Conservation (phyloP, 179 eudicot species). For the Heliamphora pulchella region DNA sequence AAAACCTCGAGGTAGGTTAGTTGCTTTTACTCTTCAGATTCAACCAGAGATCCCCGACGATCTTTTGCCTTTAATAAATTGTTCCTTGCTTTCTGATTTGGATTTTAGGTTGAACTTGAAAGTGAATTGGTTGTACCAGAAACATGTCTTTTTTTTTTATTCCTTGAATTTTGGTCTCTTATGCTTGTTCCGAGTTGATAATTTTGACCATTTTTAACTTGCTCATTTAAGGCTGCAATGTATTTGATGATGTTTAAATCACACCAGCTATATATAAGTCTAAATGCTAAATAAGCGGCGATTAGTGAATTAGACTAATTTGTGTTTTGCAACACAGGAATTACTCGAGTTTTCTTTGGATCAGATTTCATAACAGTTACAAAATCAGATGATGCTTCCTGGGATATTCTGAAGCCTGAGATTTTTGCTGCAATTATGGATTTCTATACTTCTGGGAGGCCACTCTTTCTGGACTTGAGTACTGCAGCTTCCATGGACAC, state of each 20-base stretch:
- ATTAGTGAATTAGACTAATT: conserved; percentile 6
- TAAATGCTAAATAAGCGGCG: not conserved
- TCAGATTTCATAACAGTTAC: conserved; percentile 90
- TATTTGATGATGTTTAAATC: not conserved
- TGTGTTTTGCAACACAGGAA: conserved; percentile 38
- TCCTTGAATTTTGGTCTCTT: not conserved
- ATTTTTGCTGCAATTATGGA: conserved; percentile 96
- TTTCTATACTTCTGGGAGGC: conserved; percentile 83
- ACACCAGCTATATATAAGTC: not conserved
- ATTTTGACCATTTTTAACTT: not conserved
- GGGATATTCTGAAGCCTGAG: conserved; percentile 92
- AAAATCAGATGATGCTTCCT: conserved; percentile 71
- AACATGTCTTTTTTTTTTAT: not conserved
- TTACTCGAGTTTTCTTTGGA: conserved; percentile 90
- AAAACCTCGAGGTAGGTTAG: not conserved
- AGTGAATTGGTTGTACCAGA: not conserved
- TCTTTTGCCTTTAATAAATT: not conserved
- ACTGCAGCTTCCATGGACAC: conserved; percentile 88
- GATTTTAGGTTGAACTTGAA: not conserved
- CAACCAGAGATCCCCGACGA: not conserved
- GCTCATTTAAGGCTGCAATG: not conserved
- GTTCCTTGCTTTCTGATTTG: not conserved
- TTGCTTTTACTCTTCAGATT: not conserved
- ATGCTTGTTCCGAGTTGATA: not conserved
- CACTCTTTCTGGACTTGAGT: conserved; percentile 72